phyloP scores from a whole-genome alignment of 257 asterid species.

The Solanum piurae region DNA sequence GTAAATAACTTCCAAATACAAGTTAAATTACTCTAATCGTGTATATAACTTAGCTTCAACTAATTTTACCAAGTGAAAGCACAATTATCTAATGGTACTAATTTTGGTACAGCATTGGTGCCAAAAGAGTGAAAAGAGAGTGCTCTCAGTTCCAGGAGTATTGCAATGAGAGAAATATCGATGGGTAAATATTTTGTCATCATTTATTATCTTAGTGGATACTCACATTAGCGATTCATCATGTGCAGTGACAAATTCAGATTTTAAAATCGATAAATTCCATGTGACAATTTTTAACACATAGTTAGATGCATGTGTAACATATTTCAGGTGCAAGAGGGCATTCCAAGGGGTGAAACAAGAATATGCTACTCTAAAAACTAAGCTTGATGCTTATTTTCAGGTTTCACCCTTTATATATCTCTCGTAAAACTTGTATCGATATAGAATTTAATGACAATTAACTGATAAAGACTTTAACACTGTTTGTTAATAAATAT shows the following conservation, averaged over 20 bases:
- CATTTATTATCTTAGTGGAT: neutral
- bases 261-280: neutral
- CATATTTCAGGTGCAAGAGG: slow-evolving; percentile 42
- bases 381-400: slow-evolving; percentile 58
- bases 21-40: neutral
- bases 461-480: neutral
- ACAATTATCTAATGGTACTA: neutral
- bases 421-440: neutral
- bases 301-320: neutral
- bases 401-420: slow-evolving; percentile 26
- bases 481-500: no score
- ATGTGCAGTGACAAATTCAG: neutral
- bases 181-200: slow-evolving; percentile 27
- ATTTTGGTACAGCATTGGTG: slow-evolving; percentile 54
- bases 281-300: neutral
- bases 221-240: neutral
- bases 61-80: neutral
- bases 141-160: slow-evolving; percentile 61
- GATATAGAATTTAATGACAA: no score
- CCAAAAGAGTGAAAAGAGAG: slow-evolving; percentile 52
- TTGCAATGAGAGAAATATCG: slow-evolving; percentile 44
- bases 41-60: neutral
- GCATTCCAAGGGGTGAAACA: slow-evolving; percentile 54
- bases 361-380: slow-evolving; percentile 47
- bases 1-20: neutral